A percentile compares a stretch with the other conserved stretches of the same genome.
These are phyloP conservation scores for Penicillium oxalicum DNA, from an alignment of 2,329 filamentous ascomycete genomes.

Conservation along the genomic window DNA sequence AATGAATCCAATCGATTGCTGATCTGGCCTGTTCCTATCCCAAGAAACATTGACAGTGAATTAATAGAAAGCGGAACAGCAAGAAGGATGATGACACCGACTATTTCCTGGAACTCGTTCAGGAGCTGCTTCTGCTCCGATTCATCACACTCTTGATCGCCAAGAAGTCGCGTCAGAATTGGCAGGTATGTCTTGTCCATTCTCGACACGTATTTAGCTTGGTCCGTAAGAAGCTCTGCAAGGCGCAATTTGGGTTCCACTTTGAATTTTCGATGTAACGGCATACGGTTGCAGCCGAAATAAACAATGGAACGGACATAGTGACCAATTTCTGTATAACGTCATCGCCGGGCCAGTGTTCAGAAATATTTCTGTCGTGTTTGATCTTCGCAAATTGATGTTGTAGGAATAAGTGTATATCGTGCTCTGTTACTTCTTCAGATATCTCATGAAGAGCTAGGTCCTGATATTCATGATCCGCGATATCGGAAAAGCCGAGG, in stretches of 20 bases:
- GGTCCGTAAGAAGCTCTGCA: slow-evolving; percentile 2
- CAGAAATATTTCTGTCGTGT: neutral
- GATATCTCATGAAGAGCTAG: slow-evolving; percentile 19
- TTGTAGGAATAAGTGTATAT: slow-evolving; percentile 18
- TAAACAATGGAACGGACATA: slow-evolving; percentile 1
- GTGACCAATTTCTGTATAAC: neutral
- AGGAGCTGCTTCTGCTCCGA: neutral
- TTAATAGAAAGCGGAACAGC: slow-evolving; percentile 16
- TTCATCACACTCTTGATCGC: slow-evolving; percentile 6
- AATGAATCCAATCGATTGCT: slow-evolving; percentile 13
- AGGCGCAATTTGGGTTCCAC: slow-evolving; percentile 5
- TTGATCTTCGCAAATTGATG: slow-evolving; percentile 13
- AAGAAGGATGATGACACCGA: slow-evolving; percentile 20
- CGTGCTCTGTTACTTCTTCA: slow-evolving; percentile 13
- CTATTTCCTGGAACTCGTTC: slow-evolving; percentile 11
- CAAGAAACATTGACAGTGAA: slow-evolving; percentile 10
- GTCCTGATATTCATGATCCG: slow-evolving; percentile 15
- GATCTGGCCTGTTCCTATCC: slow-evolving; percentile 4
- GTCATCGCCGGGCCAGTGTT: neutral
- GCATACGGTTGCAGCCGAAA: too few species aligned
- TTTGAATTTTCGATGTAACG: neutral
- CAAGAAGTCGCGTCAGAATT: slow-evolving; percentile 9
- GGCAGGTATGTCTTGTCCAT: slow-evolving; percentile 8
- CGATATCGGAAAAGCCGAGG: slow-evolving; percentile 16
- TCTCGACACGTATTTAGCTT: slow-evolving; percentile 2